Conservation (phyloP, 2,329 filamentous ascomycete species). For the Calonectria montana region DNA sequence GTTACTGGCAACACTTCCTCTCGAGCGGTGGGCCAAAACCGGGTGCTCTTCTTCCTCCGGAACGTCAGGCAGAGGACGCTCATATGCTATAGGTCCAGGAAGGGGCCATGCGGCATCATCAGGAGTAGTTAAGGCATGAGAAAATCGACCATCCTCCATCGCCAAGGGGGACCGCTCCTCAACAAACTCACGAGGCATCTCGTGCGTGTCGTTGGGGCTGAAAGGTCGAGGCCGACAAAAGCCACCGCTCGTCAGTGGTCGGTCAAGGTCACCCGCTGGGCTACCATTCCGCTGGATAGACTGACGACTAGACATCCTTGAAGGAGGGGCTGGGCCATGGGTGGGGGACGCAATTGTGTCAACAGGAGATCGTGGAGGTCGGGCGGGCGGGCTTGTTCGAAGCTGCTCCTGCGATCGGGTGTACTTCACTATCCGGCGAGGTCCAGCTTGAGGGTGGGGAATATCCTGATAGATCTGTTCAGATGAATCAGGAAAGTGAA, state of each 20-base stretch:
- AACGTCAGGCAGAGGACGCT: conserved; percentile 65
- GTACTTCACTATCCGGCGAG: conserved; percentile 54
- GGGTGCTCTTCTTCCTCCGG: conserved; percentile 71
- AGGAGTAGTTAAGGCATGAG: conserved; percentile 56
- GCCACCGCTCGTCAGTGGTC: conserved; percentile 57
- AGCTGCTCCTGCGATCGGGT: conserved; percentile 63
- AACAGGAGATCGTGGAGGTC: conserved; percentile 50
- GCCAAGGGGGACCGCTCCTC: conserved; percentile 22
- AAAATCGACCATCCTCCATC: conserved; percentile 38
- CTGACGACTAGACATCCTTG: conserved; percentile 66
- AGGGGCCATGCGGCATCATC: conserved; percentile 58
- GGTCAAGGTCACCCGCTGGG: conserved; percentile 50
- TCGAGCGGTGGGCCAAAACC: conserved; percentile 51
- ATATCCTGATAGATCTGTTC: conserved; percentile 32
- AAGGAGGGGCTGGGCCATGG: conserved; percentile 59
- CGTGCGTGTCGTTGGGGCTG: conserved; percentile 38
- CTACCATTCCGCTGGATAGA: conserved; percentile 60
- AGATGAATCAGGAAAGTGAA: conserved; percentile 59
- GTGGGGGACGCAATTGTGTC: conserved; percentile 40
- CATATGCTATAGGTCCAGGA: conserved; percentile 47
- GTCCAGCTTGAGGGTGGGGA: conserved; percentile 19
- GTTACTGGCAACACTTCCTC: conserved; percentile 59
- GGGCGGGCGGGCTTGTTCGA: conserved; percentile 59
- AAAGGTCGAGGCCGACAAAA: conserved; percentile 60
- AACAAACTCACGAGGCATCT: conserved; percentile 27